These are phyloP conservation scores for Cercospora citrullina DNA, from an alignment of 2,329 filamentous ascomycete species.

Conservation along the genomic window DNA sequence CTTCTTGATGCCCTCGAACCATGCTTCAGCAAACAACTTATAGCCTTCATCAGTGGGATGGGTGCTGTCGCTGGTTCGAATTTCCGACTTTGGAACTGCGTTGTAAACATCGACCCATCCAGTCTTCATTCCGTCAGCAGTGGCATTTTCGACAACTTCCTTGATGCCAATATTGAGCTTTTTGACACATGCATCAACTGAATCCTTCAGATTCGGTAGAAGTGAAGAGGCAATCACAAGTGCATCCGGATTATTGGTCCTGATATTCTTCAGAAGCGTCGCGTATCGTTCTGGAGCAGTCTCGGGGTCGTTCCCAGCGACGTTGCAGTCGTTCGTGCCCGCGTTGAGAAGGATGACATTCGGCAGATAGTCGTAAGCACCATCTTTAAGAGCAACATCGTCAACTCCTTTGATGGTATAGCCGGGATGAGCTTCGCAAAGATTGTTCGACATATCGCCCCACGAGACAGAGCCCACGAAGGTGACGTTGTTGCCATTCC, in stretches of 20 bases:
- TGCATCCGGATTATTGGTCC: background rate
- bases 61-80: background rate
- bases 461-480: background rate
- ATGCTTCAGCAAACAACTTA: background rate
- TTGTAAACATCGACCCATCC: conserved; percentile 12
- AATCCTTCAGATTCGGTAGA: background rate
- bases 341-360: background rate
- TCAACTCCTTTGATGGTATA: background rate
- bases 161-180: background rate
- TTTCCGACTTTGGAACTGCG: background rate
- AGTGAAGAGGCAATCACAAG: background rate
- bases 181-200: background rate
- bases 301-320: background rate
- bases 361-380: background rate
- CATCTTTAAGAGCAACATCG: background rate
- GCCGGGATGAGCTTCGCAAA: background rate
- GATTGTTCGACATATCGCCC: background rate
- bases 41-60: background rate
- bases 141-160: conserved; percentile 6
- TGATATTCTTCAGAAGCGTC: background rate
- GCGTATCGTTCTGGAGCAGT: background rate
- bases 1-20: background rate
- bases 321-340: background rate
- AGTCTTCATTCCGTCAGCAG: conserved; percentile 6
- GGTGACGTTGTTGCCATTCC: background rate